These are phyloP conservation scores for Ceratobasidium sp. DNA, from an alignment of 1,284 basidiomycete species.

Conservation along the genomic window DNA sequence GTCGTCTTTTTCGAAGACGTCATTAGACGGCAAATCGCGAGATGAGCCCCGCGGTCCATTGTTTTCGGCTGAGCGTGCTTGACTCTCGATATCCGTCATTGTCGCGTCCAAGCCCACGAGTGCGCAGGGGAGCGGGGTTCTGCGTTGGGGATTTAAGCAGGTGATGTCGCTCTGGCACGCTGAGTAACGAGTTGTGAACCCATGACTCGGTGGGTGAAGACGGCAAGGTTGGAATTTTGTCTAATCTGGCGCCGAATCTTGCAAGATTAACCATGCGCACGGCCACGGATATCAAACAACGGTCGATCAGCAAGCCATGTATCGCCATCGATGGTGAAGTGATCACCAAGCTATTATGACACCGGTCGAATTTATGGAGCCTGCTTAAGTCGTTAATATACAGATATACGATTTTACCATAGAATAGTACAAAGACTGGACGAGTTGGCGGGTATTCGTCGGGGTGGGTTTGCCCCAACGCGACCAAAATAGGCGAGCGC, in stretches of 20 bases:
- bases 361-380: too few relatives aligned
- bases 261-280: neutral
- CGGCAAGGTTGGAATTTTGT: slow-evolving; percentile 2
- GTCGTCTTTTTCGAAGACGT: slow-evolving; percentile 15
- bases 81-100: slow-evolving; percentile 10
- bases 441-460: too few relatives aligned
- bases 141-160: neutral
- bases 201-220: neutral
- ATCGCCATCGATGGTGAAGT: too few relatives aligned
- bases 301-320: too few relatives aligned
- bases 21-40: neutral
- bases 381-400: too few relatives aligned
- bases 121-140: neutral
- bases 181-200: slow-evolving; percentile 5
- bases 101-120: neutral
- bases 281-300: too few relatives aligned
- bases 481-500: too few relatives aligned
- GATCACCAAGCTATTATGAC: too few relatives aligned
- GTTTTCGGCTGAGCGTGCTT: slow-evolving; percentile 8
- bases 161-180: neutral
- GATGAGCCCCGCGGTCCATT: neutral
- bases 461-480: too few relatives aligned
- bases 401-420: too few relatives aligned
- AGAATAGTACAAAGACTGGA: too few relatives aligned
- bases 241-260: neutral